Percentiles rank a stretch among this genome's conserved stretches.
Conservation (phyloP, 2,329 filamentous ascomycete species). For the Cercospora brassicicola region DNA sequence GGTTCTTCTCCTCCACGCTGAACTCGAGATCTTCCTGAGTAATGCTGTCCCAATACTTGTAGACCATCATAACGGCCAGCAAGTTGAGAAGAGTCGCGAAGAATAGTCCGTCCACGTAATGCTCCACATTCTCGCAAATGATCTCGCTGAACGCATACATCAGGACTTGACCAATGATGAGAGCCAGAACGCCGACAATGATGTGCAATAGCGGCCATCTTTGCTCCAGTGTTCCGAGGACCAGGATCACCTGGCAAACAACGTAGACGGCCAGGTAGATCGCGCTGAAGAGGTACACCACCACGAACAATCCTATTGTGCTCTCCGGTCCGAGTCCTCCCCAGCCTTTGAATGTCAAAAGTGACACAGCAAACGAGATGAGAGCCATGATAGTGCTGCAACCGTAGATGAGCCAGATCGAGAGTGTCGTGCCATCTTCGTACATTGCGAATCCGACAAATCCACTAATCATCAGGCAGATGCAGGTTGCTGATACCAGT, state of each 20-base stretch:
- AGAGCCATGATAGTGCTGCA: slow-evolving; percentile 79
- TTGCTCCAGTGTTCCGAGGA: slow-evolving; percentile 86
- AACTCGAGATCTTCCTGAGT: slow-evolving; percentile 98
- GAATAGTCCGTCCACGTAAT: slow-evolving; percentile 93
- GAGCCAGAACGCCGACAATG: slow-evolving; percentile 84
- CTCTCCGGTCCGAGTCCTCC: slow-evolving; percentile 80
- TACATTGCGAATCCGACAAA: slow-evolving; percentile 99
- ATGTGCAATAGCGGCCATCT: slow-evolving; percentile 95
- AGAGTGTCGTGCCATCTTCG: slow-evolving; percentile 90
- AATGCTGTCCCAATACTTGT: slow-evolving; percentile 99
- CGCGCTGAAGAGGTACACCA: slow-evolving; percentile 87
- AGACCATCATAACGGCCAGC: slow-evolving; percentile 98
- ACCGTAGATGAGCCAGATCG: slow-evolving; percentile 85
- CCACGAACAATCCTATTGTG: slow-evolving; percentile 84
- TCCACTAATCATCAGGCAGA: slow-evolving; percentile 89
- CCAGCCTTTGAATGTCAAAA: slow-evolving; percentile 92
- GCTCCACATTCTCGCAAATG: slow-evolving; percentile 80
- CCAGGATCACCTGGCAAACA: slow-evolving; percentile 82
- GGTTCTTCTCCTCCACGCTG: slow-evolving; percentile 89
- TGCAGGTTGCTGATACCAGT: slow-evolving; percentile 79
- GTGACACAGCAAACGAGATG: slow-evolving; percentile 80
- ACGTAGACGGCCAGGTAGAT: slow-evolving; percentile 84
- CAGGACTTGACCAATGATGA: slow-evolving; percentile 86
- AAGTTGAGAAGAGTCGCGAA: slow-evolving; percentile 93
- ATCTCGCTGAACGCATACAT: slow-evolving; percentile 84